Percentiles rank a stretch among this genome's conserved stretches.
Evolutionary conservation across 139 green algal genomes (phyloP).

Genomic region (Diplosphaera chodatii): DNA sequence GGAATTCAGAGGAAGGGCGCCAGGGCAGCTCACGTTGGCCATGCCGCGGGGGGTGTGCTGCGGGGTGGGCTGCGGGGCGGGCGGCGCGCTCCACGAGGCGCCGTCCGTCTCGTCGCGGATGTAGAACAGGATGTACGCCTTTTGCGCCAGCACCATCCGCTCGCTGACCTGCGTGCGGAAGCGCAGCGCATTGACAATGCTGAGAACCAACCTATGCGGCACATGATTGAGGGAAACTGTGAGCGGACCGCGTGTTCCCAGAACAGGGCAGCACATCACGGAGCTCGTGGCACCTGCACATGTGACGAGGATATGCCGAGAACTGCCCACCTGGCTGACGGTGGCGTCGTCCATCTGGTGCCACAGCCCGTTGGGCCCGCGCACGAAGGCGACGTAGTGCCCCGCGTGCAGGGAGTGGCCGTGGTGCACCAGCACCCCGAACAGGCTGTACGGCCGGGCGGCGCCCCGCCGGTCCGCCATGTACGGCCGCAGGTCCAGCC

Average conservation of each 20-base stretch:
- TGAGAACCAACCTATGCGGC: no score
- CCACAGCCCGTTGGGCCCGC: conserved; percentile 73
- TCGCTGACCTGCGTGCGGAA: conserved; percentile 61
- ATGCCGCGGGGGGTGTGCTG: neutral
- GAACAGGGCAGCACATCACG: no score
- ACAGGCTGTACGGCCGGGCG: conserved; percentile 71
- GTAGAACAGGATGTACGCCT: conserved; percentile 97
- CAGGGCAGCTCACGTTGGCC: no score
- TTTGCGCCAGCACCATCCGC: conserved; percentile 69
- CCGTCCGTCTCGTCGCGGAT: conserved; percentile 16
- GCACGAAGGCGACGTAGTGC: conserved; percentile 88
- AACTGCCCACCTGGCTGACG: conserved; percentile 28
- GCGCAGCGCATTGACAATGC: neutral
- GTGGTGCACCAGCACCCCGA: conserved; percentile 84
- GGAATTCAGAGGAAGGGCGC: no score
- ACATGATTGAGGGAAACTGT: no score
- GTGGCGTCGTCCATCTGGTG: conserved; percentile 76
- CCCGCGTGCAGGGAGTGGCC: conserved; percentile 76
- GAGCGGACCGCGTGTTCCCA: no score
- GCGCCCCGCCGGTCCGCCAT: conserved; percentile 23
- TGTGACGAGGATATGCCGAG: no score
- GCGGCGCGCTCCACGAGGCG: neutral
- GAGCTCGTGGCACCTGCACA: no score
- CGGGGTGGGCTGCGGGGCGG: neutral
- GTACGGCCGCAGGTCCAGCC: conserved; percentile 77